Evolutionary conservation across 1,139 yeast genomes (phyloP).

Genomic region (Blastobotrys elegans): DNA sequence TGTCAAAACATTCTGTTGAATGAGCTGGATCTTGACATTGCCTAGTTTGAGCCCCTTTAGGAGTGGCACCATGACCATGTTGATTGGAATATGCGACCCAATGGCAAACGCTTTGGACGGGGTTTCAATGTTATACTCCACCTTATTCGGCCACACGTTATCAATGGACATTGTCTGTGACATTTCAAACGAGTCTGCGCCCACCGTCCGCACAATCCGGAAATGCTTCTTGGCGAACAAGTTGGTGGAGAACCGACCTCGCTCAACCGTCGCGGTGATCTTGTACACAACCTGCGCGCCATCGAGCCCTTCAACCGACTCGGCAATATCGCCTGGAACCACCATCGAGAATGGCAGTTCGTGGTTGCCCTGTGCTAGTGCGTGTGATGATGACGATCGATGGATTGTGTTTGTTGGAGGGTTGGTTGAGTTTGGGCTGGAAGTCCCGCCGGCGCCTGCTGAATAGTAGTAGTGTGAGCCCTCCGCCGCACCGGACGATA

Average conservation of each 20-base stretch:
- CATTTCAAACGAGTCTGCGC: conserved; percentile 82
- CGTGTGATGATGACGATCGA: conserved; percentile 11
- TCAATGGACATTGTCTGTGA: conserved; percentile 92
- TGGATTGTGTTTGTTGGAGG: neutral
- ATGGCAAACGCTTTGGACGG: conserved; percentile 89
- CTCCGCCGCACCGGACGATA: conserved; percentile 2
- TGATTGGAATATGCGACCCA: conserved; percentile 71
- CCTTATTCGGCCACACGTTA: conserved; percentile 93
- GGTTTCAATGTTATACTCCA: conserved; percentile 81
- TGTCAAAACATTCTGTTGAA: conserved; percentile 43
- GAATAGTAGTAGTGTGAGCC: neutral
- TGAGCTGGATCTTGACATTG: conserved; percentile 56
- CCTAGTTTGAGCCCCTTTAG: conserved; percentile 78
- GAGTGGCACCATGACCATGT: conserved; percentile 70
- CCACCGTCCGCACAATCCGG: conserved; percentile 80
- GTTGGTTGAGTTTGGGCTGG: neutral
- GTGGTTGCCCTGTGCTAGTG: conserved; percentile 58
- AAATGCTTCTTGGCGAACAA: conserved; percentile 66
- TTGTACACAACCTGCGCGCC: conserved; percentile 78
- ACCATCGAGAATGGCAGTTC: conserved; percentile 86
- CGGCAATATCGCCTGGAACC: conserved; percentile 80
- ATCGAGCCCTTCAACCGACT: conserved; percentile 86
- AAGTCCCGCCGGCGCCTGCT: neutral
- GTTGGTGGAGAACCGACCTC: conserved; percentile 70
- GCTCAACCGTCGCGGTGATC: conserved; percentile 73